Evolutionary conservation across 371 early-diverging fungal species (phyloP), one percentile per base, ranked within the genome.

Genomic region (Mortierella sp.): DNA sequence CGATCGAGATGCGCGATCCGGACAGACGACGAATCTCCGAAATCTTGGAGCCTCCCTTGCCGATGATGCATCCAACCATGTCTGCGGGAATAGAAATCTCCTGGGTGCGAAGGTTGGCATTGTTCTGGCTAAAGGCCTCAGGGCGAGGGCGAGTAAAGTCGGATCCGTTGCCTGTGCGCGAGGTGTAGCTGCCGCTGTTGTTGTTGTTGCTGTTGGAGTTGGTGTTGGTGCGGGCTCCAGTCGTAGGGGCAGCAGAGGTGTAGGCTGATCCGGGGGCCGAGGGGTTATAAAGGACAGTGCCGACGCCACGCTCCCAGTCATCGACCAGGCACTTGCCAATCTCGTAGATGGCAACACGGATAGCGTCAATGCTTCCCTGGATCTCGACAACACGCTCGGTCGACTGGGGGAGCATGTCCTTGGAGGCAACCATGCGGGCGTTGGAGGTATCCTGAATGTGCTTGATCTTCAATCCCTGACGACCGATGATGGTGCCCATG

Each of bases 1-100:
- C 95, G 85, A 97, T 95, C 67, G 93, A 93, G 76, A 97, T 95
- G 76, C 94, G 90, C 64, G 96, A 94, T 26, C 97, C 97, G n/a
- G 95, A 94, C 39, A 92, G 79, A 48, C 92, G 90, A 70, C 98
- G 93, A 70, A 97, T 95, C 86, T 97, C 97, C 63, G 96, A 94
- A 74, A 98, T 97, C 83, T 94, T 94, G 40, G 91, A 85, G 19
- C 98, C 98, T 24, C 90, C 93, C 86, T 95, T 96, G 76, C 98
- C 98, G 76, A 98, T 98, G 74, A 98, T 94, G 77, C 96, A 95
- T 31, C 98, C 98, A 58, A 97, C 97, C 95, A 96, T 94, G 82
- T 97, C 96, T 71, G 91, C 91, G 8, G 98, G 96, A 70, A 97
- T 95, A 63, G 91, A 93, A 71, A 98, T 95, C 80, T 96, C 92